Percentiles rank a stretch among this genome's conserved stretches.
Conservation (phyloP, 2,329 filamentous ascomycete species). For the Aureobasidium sp. region DNA sequence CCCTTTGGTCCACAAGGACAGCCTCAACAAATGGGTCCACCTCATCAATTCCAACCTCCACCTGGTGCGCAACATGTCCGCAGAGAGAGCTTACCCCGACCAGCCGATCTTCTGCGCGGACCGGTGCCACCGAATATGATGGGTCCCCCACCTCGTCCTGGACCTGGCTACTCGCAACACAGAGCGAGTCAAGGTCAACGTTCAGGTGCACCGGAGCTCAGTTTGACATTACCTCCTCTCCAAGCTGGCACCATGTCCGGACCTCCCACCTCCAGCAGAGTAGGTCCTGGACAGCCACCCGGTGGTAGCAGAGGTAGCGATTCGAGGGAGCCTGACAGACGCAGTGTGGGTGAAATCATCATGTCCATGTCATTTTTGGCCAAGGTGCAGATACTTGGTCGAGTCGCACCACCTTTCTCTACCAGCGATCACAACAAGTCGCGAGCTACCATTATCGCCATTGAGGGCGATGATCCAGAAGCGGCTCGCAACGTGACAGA, state of each 20-base stretch:
- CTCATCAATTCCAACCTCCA: conserved; percentile 29
- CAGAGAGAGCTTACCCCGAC: conserved; percentile 38
- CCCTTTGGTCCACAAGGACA: conserved; percentile 21
- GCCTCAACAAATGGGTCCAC: conserved; percentile 32
- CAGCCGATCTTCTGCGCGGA: conserved; percentile 27
- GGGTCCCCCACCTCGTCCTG: conserved; percentile 49
- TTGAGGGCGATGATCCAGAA: conserved; percentile 65
- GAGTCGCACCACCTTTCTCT: conserved; percentile 64
- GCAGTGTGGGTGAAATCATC: conserved; percentile 53
- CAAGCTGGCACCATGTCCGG: conserved; percentile 31
- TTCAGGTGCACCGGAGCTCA: conserved; percentile 6
- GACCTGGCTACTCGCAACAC: conserved; percentile 29
- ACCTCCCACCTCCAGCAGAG: not conserved
- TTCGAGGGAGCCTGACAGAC: conserved; percentile 43
- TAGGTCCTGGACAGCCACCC: not conserved
- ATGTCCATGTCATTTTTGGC: conserved; percentile 67
- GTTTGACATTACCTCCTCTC: conserved; percentile 47
- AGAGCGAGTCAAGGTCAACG: conserved; percentile 25
- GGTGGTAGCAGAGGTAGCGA: not conserved
- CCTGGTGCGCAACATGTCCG: conserved; percentile 23
- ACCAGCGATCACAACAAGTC: conserved; percentile 24
- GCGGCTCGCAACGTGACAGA: conserved; percentile 60
- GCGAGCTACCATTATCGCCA: conserved; percentile 72
- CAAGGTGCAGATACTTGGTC: conserved; percentile 69
- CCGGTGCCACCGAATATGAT: conserved; percentile 37